A percentile compares a stretch with the other conserved stretches of the same genome.
Evolutionary conservation across 2,329 filamentous ascomycete genomes (phyloP).

Genomic region (Ophiognomonia clavigignenti-juglandacearum): DNA sequence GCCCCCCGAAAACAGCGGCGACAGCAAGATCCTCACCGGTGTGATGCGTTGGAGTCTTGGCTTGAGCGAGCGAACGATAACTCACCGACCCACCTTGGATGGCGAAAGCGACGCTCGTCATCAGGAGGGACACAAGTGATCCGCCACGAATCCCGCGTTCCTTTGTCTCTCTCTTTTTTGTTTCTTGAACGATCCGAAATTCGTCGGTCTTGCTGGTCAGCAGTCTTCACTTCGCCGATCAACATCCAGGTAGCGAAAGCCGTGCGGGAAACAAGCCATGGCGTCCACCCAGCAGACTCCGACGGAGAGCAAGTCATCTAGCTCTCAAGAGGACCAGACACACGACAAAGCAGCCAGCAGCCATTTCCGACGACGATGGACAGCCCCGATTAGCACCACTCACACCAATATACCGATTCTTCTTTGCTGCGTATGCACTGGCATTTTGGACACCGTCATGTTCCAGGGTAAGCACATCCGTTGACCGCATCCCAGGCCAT

Average conservation of each 20-base stretch:
- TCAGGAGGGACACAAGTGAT: too few species aligned
- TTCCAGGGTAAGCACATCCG: conserved; percentile 17
- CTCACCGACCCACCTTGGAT: too few species aligned
- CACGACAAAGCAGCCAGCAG: background rate
- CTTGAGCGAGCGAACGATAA: background rate
- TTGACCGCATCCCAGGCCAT: background rate
- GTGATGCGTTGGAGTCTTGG: background rate
- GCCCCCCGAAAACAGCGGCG: background rate
- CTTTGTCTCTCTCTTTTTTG: too few species aligned
- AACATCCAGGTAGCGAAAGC: too few species aligned
- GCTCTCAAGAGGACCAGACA: background rate
- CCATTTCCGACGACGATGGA: background rate
- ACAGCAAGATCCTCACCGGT: background rate
- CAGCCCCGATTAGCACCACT: conserved; percentile 6
- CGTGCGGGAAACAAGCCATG: too few species aligned
- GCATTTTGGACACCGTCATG: conserved; percentile 18
- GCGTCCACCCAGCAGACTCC: too few species aligned
- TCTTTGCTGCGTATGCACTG: conserved; percentile 17
- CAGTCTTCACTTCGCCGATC: too few species aligned
- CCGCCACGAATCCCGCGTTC: too few species aligned
- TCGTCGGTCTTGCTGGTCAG: too few species aligned
- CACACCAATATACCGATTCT: conserved; percentile 15
- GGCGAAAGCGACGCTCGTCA: background rate
- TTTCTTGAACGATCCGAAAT: too few species aligned
- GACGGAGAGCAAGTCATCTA: too few species aligned